Base-by-base conservation (phyloP, 352 stramenopile species). In the Globisporangium emineosum region DNA sequence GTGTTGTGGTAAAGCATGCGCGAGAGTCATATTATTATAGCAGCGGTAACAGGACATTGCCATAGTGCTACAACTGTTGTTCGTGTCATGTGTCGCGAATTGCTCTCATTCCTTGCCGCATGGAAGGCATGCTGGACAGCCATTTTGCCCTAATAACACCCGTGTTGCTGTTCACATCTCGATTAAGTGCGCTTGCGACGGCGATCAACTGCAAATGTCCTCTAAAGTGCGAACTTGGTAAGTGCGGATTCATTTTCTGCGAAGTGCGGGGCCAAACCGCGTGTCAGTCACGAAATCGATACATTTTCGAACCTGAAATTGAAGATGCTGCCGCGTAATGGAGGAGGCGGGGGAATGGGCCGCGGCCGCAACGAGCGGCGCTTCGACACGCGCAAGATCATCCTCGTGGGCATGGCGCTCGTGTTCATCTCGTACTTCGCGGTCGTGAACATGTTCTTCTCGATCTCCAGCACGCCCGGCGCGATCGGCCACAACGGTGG, bases 401-500 rank as follows among this genome's bases (percentile, higher is more conserved):
- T 92, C 63, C 67, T 90, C 19, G 47, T 79, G 10, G 68, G 57
- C 25, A 79, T 90, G 64, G 69, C 76, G 25, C 61, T 89, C 50
- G 45, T 93, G 10, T 83, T 93, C 60, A 71, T 83, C 5, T 62
- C 69, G 10, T 93, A 93, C 72, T 89, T 91, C 50, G 62, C 76
- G 21, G 67, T 88, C 17, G 68, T 91, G 50, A 86, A 89, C 68
- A 69, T 82, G 21, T 86, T 83, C 66, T 91, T 91, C 65, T 75
- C 79, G 57, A 64, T 88, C 37, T 64, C 76, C 15, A 25, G 57
- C 25, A 13, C 27, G 23, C 21, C 45, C 21, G 65, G 23, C 6
- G 12, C 58, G 42, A 37, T 49, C 25, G 58, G 72, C 25, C 27
- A 63, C 7, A 37, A 59, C 45, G 37, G 10, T 40, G n/a, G 8